phyloP scores from a whole-genome alignment of 176 grass and related monocot species.

The Areca catechu region DNA sequence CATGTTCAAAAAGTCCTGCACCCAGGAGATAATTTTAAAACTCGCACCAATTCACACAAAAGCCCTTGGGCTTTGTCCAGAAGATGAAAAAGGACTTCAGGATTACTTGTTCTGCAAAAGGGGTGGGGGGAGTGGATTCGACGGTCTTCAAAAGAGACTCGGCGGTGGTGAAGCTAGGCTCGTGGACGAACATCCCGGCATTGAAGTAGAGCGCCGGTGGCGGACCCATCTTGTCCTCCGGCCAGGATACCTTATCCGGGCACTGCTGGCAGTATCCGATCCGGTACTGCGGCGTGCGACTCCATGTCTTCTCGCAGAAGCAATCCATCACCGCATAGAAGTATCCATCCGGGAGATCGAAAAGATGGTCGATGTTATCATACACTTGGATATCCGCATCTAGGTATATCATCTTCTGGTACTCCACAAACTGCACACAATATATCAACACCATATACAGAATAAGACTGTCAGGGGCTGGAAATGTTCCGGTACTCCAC shows the following conservation, averaged over 20 bases:
- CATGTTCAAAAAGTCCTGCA: conserved; percentile 74
- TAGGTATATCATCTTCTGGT: conserved; percentile 66
- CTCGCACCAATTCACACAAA: too few species aligned
- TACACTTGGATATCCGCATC: conserved; percentile 72
- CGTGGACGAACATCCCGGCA: conserved; percentile 76
- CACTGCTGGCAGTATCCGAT: conserved; percentile 86
- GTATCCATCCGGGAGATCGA: conserved; percentile 25
- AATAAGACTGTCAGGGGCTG: too few species aligned
- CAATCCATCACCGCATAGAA: conserved; percentile 82
- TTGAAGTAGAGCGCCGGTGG: conserved; percentile 77
- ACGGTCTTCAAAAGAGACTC: conserved; percentile 33
- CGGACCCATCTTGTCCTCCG: conserved; percentile 23
- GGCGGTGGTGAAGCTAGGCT: conserved; percentile 39
- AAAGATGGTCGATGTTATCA: conserved; percentile 61
- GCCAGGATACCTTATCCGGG: conserved; percentile 37
- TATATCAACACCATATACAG: background rate
- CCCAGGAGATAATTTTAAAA: too few species aligned
- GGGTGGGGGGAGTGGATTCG: conserved; percentile 31
- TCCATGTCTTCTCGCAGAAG: conserved; percentile 95
- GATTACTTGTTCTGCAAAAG: conserved; percentile 58
- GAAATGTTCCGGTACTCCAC: too few species aligned
- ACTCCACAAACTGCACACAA: conserved; percentile 55
- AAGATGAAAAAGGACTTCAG: too few species aligned
- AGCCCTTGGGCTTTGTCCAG: too few species aligned
- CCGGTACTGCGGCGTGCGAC: conserved; percentile 67